phyloP scores from a whole-genome alignment of 2,329 filamentous ascomycete species.

The Colletotrichum brevisporum region DNA sequence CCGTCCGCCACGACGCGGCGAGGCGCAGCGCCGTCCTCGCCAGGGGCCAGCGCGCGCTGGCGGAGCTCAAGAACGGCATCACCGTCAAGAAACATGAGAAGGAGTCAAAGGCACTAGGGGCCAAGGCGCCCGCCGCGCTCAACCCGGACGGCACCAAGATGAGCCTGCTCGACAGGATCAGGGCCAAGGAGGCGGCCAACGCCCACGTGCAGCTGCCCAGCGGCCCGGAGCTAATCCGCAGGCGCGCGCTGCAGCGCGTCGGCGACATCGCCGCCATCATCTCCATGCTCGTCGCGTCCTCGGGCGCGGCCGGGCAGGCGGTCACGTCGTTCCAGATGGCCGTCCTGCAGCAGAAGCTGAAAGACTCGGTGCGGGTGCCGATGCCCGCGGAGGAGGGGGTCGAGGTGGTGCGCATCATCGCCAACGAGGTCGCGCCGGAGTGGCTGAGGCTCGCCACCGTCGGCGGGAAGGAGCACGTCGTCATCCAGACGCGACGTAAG shows the following conservation, averaged over 20 bases:
- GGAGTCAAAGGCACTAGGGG: constrained; percentile 52
- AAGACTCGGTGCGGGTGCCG: constrained; percentile 74
- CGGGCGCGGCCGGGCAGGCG: constrained; percentile 64
- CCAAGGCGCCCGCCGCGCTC: constrained; percentile 46
- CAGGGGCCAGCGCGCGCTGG: constrained; percentile 78
- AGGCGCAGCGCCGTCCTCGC: constrained; percentile 69
- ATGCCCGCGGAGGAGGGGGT: constrained; percentile 67
- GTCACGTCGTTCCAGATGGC: constrained; percentile 77
- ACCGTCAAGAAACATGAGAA: constrained; percentile 64
- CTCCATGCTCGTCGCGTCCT: constrained; percentile 71
- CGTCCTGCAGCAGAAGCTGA: constrained; percentile 74
- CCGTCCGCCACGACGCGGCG: constrained; percentile 62
- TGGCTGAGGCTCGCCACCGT: constrained; percentile 69
- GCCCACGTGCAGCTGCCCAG: constrained; percentile 56
- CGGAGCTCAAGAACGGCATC: constrained; percentile 76
- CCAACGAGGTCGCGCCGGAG: constrained; percentile 68
- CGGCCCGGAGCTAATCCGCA: constrained; percentile 71
- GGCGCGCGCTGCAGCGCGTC: constrained; percentile 75
- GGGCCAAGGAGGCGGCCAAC: constrained; percentile 75
- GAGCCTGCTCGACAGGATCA: constrained; percentile 82
- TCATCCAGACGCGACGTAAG: constrained; percentile 63
- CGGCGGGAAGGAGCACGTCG: constrained; percentile 69
- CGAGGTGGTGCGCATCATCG: constrained; percentile 65
- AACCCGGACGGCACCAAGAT: constrained; percentile 68
- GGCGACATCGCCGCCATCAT: constrained; percentile 78